Evolutionary conservation across 2,329 filamentous ascomycete species (phyloP).

Genomic region (Aspergillus transmontanensis): DNA sequence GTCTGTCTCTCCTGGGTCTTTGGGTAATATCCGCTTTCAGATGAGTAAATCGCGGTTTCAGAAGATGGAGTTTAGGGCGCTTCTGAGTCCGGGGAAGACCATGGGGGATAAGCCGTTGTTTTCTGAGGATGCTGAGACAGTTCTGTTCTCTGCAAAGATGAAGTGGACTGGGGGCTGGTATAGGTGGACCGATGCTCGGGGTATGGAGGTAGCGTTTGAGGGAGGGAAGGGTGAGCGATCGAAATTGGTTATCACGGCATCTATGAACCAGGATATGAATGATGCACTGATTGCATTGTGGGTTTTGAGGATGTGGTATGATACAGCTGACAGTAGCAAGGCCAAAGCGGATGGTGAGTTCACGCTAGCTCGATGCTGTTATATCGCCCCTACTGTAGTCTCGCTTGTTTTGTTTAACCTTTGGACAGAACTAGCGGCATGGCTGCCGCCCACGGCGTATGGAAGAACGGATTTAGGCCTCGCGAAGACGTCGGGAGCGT

Average conservation of each 20-base stretch:
- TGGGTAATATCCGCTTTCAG: slow-evolving; percentile 21
- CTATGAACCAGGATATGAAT: slow-evolving; percentile 10
- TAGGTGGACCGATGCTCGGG: slow-evolving; percentile 8
- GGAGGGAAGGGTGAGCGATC: slow-evolving; percentile 4
- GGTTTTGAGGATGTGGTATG: slow-evolving; percentile 20
- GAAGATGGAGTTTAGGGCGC: slow-evolving; percentile 7
- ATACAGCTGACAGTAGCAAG: slow-evolving; percentile 20
- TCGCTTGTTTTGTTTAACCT: neutral
- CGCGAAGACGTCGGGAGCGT: neutral
- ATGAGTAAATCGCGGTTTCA: slow-evolving; percentile 4
- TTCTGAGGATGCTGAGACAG: neutral
- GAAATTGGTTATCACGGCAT: slow-evolving; percentile 9
- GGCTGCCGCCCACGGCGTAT: neutral
- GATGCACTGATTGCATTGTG: slow-evolving; percentile 22
- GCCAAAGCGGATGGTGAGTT: slow-evolving; percentile 19
- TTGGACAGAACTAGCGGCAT: neutral
- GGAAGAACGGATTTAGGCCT: neutral
- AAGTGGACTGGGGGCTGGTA: slow-evolving; percentile 13
- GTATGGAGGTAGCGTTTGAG: slow-evolving; percentile 11
- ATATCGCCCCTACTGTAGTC: neutral
- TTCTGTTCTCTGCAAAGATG: slow-evolving; percentile 8
- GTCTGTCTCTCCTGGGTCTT: neutral
- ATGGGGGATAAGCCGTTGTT: slow-evolving; percentile 8
- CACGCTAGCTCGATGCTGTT: neutral
- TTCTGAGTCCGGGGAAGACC: neutral